Evolutionary conservation across 768 basidiomycete species (phyloP).

Genomic region (Psilocybe cubensis): DNA sequence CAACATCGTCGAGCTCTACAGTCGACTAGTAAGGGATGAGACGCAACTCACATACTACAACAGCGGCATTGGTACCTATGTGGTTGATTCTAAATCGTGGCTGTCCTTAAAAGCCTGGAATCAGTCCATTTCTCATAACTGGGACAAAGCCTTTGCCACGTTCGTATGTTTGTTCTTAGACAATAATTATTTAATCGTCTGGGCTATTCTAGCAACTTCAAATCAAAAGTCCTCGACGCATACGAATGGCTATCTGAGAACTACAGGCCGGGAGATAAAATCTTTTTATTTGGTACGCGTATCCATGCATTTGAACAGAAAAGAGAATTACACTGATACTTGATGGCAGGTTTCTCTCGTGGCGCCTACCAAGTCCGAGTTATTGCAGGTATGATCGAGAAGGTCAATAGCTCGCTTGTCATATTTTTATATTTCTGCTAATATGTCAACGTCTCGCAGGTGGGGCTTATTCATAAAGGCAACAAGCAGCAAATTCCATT

Average conservation of each 20-base stretch:
- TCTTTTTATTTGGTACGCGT: constrained; percentile 46
- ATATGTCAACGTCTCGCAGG: constrained; percentile 23
- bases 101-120: neutral
- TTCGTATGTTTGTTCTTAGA: neutral
- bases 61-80: constrained; percentile 6
- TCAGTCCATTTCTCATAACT: neutral
- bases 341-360: constrained; percentile 46
- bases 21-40: neutral
- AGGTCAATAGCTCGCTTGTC: constrained; percentile 21
- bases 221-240: constrained; percentile 35
- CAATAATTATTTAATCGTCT: neutral
- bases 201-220: constrained; percentile 30
- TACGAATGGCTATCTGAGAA: constrained; percentile 48
- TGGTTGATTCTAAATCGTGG: neutral
- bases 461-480: constrained; percentile 44
- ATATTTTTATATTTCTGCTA: neutral
- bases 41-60: neutral
- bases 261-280: constrained; percentile 39
- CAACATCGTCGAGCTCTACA: neutral
- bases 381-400: constrained; percentile 46
- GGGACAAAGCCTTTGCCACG: constrained; percentile 14
- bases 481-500: constrained; percentile 37
- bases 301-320: neutral
- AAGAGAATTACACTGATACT: too few relatives aligned
- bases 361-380: constrained; percentile 51